Evolutionary conservation across 192 early-diverging fungal genomes (phyloP).

Genomic region (Coemansia sp.): DNA sequence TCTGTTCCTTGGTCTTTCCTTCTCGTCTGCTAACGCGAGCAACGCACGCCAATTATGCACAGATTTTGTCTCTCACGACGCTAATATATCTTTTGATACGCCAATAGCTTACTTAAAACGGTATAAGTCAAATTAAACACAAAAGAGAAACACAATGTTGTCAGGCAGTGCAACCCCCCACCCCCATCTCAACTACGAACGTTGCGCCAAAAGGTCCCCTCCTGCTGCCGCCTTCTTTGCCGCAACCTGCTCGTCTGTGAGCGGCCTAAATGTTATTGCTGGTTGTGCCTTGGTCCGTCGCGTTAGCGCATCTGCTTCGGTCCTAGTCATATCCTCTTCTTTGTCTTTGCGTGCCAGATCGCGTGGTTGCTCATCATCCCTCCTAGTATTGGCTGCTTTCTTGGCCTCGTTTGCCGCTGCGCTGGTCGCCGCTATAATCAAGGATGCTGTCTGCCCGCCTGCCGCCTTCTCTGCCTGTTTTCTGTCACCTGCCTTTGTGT

Average conservation of each 20-base stretch:
- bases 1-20: no score
- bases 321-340: neutral
- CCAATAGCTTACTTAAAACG: no score
- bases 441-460: slow-evolving; percentile 13
- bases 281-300: slow-evolving; percentile 27
- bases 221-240: slow-evolving; percentile 19
- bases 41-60: no score
- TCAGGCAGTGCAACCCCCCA: neutral
- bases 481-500: neutral
- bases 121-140: neutral
- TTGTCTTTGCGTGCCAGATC: neutral
- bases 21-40: no score
- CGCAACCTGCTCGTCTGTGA: slow-evolving; percentile 44
- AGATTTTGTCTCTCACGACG: no score
- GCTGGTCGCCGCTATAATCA: slow-evolving; percentile 35
- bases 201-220: neutral
- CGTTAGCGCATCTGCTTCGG: slow-evolving; percentile 6
- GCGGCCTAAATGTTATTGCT: slow-evolving; percentile 27
- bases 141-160: slow-evolving; percentile 4
- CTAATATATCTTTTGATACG: no score
- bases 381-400: neutral
- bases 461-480: slow-evolving; percentile 5
- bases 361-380: neutral
- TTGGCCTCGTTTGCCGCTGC: slow-evolving; percentile 35
- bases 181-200: neutral